Base-by-base conservation (phyloP, 1,284 basidiomycete genomes). In the Taiwanofungus camphoratus region DNA sequence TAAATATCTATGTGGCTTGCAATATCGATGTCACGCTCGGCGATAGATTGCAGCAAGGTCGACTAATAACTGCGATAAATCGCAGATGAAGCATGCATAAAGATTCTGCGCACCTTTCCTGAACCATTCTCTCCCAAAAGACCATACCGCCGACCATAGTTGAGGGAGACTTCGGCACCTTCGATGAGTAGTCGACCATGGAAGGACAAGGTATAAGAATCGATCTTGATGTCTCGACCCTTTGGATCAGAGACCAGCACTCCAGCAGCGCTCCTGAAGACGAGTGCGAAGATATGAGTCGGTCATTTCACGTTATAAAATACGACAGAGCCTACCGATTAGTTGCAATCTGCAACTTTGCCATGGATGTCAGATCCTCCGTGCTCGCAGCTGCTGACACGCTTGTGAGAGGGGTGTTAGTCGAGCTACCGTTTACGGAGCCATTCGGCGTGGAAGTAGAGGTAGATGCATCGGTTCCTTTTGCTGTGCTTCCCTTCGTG, bases 1-100 rank as follows among this genome's bases (percentile, higher is more conserved):
- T 99, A 96, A 67, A 98, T 96, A 66, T 99, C 95, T 61, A 99
- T 90, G 69, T 99, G 93, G 9, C 80, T 73, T 21, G 95, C 95
- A 52, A 99, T 96, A 43, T 89, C 83, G 49, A 99, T 90, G 61
- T 99, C 95, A 48, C 92, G 86, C 56, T 92, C 86, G 16, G 91
- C 89, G 58, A 95, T 81, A 12, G 85, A 85, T 71, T 70, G 61
- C 32, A 71, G 56, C 48, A 71, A 62, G 1, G 69, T 70, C 13
- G 69, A 70, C 68, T 70, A 40, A 5, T n/a, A 18, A 24, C 68
- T 49, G 66, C 18, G 20, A 23, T n/a, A 26, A 23, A 52, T n/a
- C 38, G 19, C 20, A n/a, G 22, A 16, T 38, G 20, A 24, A 15
- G 16, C 24, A 15, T 13, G 26, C 19, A n/a, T 9, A 7, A 12